Evolutionary conservation across 805 yeast species (phyloP), one percentile per base, ranked within the genome.

Genomic region (Candida parachauliodes): DNA sequence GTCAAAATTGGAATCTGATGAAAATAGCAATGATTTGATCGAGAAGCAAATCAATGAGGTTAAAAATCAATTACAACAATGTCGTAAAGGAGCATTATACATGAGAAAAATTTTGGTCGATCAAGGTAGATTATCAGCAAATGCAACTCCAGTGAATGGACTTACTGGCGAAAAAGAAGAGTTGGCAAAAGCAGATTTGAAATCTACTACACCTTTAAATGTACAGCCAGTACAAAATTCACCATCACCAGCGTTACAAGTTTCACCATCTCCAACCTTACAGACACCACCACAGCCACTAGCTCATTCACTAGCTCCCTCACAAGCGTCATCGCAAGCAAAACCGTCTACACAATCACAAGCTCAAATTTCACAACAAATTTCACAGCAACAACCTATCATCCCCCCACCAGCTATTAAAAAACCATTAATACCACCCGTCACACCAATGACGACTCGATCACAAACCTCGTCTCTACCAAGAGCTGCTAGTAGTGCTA

Each of bases 61-160:
- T 41, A 70, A 62, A 39, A 59, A 55, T 27, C 71, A 76, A 38
- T 67, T 69, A 43, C 66, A 68, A 15, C 71, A 71, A 29, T 76
- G 72, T 48, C 73, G 71, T 40, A 68, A 69, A 40, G 69, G 71
- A 35, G 80, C 80, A 1, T 50, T 63, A 24, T 72, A 70, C 46
- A 59, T 76, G 66, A 60, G 62, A 30, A 60, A 64, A 36, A 68
- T 64, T 47, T 52, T 70, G 34, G 49, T 60, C 33, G 64, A 61
- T 29, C 63, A 55, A 48, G 61, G 42, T 4, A 36, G 39, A 33
- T 23, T 37, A 27, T 32, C 42, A 21, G 61, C 57, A 7, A 48
- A 45, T 19, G 41, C 44, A 3, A 41, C 41, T 10, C 44, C 44
- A 4, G 28, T 38, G 5, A 22, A 28, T 24, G n/a, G 14, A 10